Conservation (phyloP, 371 early-diverging fungal genomes). For the Mortierella sp. region DNA sequence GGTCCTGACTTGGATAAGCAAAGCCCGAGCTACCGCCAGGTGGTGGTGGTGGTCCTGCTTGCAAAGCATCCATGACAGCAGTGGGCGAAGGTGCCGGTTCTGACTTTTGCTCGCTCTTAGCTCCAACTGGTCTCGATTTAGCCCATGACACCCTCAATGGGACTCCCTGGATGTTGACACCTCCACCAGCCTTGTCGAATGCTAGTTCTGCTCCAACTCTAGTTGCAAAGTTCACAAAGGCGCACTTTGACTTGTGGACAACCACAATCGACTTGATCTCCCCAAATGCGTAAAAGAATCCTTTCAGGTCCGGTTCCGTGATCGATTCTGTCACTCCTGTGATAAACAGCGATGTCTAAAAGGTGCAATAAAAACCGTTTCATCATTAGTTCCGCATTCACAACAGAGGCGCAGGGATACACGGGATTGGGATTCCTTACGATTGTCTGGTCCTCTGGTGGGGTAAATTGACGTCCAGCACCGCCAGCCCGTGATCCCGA, state of each 20-base stretch:
- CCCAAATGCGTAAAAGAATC: slow-evolving; percentile 84
- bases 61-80: slow-evolving; percentile 38
- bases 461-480: slow-evolving; percentile 52
- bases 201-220: slow-evolving; percentile 84
- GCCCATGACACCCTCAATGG: slow-evolving; percentile 72
- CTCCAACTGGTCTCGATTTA: slow-evolving; percentile 66
- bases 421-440: slow-evolving; percentile 50
- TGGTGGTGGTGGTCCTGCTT: slow-evolving; percentile 55
- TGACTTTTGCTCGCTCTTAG: slow-evolving; percentile 58
- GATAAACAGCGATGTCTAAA: slow-evolving; percentile 82
- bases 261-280: slow-evolving; percentile 91
- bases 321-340: slow-evolving; percentile 76
- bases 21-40: slow-evolving; percentile 39
- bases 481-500: slow-evolving; percentile 59
- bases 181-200: slow-evolving; percentile 65
- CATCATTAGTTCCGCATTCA: slow-evolving; percentile 44
- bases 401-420: background rate
- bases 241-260: slow-evolving; percentile 80
- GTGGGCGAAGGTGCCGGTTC: slow-evolving; percentile 22
- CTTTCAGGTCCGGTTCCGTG: slow-evolving; percentile 76
- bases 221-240: slow-evolving; percentile 89
- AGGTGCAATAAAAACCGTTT: slow-evolving; percentile 16
- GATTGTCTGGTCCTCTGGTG: slow-evolving; percentile 78
- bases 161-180: slow-evolving; percentile 61
- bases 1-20: slow-evolving; percentile 58